Percentiles rank a stretch among this genome's conserved stretches.
These are phyloP conservation scores for Entomortierella chlamydospora DNA, from an alignment of 192 early-diverging fungal species.

Conservation along the genomic window DNA sequence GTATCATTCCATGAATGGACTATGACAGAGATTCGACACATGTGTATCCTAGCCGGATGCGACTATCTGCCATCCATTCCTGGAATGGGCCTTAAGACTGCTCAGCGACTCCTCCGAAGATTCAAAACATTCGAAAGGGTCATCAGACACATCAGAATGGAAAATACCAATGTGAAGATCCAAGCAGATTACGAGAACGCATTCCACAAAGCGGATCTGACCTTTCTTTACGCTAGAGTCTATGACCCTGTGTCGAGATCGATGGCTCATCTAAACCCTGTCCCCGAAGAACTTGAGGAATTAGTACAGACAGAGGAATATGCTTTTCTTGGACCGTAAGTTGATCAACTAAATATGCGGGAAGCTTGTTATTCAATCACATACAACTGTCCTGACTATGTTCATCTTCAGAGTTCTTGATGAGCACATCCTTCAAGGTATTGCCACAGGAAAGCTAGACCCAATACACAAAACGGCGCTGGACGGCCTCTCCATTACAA, in stretches of 20 bases:
- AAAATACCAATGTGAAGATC: constrained; percentile 46
- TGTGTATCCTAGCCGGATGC: constrained; percentile 99
- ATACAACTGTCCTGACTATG: not conserved
- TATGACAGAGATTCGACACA: constrained; percentile 74
- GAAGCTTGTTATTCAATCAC: too few relatives aligned
- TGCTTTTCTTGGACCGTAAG: constrained; percentile 71
- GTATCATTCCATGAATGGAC: constrained; percentile 70
- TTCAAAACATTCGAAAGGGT: constrained; percentile 59
- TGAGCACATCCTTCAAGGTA: constrained; percentile 58
- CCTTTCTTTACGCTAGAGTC: constrained; percentile 92
- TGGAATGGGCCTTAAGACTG: constrained; percentile 90
- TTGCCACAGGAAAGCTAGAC: constrained; percentile 72
- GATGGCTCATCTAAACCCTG: constrained; percentile 69
- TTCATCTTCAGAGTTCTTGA: constrained; percentile 57
- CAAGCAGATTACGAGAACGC: constrained; percentile 74
- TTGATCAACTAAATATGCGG: too few relatives aligned
- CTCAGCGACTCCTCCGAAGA: constrained; percentile 64
- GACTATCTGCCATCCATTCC: constrained; percentile 90
- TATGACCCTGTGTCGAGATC: constrained; percentile 72
- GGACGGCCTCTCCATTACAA: not conserved
- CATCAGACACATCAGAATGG: constrained; percentile 25
- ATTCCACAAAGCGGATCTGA: constrained; percentile 83
- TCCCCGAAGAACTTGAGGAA: constrained; percentile 56
- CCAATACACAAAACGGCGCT: constrained; percentile 70
- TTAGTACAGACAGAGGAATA: constrained; percentile 55